Base-by-base conservation (phyloP, 2,329 filamentous ascomycete genomes). In the Arthrinium phaeospermum region DNA sequence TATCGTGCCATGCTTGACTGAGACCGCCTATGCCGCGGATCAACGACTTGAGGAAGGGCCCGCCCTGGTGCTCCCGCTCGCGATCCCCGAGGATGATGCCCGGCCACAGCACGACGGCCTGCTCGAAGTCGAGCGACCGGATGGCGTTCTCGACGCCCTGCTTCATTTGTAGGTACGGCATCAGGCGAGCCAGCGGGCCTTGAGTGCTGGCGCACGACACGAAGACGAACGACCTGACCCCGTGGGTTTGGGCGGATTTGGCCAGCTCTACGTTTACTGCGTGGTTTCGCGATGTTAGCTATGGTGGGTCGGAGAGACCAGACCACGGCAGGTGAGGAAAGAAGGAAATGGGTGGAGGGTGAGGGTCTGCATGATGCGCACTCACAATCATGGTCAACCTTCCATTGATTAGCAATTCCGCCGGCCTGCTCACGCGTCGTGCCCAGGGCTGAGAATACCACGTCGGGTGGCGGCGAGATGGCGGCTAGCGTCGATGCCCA, bases 81-180 rank as follows among this genome's bases (percentile, higher is more conserved):
- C 91, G 86, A 77, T 92, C 87, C 3, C 95, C 95, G 2, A 95
- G 81, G 76, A 98, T 93, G 74, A 95, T 75, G 0, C 93, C 95
- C 0, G 95, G 95, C 64, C 91, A 82, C 30, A 92, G 68, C 71
- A 98, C 92, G 71, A 98, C 88, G 5, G 91, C 92, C 75, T 93
- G 90, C 69, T 95, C 93, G 79, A 98, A 98, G 5, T 85, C 91
- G 4, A 96, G 83, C 57, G 83, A 89, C 80, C 90, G 89, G 73
- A 98, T 88, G 22, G 90, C 86, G 46, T 97, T 92, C 81, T 98
- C 96, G 53, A 98, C 90, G 77, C 96, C 93, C 34, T 90, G 91
- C 86, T 98, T 98, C 94, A 98, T 96, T 81, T 85, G 75, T 5
- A 45, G 44, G 22, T 67, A 67, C 22, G 78, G 86, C 83, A 80